Evolutionary conservation across 2,329 filamentous ascomycete species (phyloP).

Genomic region (Sordariomycetes sp.): DNA sequence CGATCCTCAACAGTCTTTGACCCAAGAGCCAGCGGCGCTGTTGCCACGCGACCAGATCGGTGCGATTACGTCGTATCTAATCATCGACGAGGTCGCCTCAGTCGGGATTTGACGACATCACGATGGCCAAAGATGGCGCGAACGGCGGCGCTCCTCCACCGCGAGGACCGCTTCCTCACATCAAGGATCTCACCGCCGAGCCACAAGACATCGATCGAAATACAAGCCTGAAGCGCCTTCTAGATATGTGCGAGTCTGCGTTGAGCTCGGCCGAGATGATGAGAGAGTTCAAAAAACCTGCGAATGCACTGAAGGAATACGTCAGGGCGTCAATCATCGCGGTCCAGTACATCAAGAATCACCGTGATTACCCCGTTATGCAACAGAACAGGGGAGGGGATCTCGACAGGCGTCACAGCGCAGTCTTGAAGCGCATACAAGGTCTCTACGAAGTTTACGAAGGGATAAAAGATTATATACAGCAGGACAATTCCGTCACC

Average conservation of each 20-base stretch:
- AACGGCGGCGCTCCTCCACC: constrained; percentile 16
- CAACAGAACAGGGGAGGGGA: constrained; percentile 40
- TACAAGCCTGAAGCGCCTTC: constrained; percentile 41
- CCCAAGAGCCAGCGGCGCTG: too few species aligned
- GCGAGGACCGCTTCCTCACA: constrained; percentile 36
- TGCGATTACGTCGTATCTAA: too few species aligned
- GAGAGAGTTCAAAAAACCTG: constrained; percentile 56
- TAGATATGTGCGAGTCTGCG: constrained; percentile 42
- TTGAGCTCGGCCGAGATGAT: constrained; percentile 52
- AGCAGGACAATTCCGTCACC: constrained; percentile 53
- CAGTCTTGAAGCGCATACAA: constrained; percentile 40
- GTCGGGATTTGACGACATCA: too few species aligned
- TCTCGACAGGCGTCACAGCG: constrained; percentile 35
- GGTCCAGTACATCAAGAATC: constrained; percentile 64
- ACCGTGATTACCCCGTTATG: constrained; percentile 63
- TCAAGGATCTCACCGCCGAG: constrained; percentile 41
- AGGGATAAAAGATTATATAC: constrained; percentile 49
- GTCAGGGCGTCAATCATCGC: constrained; percentile 73
- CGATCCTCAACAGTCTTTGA: too few species aligned
- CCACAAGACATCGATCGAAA: constrained; percentile 36
- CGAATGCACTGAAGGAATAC: constrained; percentile 75
- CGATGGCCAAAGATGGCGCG: constrained; percentile 16
- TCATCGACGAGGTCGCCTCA: too few species aligned
- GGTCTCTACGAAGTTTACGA: constrained; percentile 41
- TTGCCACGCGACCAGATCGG: too few species aligned